A percentile compares a stretch with the other conserved stretches of the same genome.
Evolutionary conservation across 2,329 filamentous ascomycete species (phyloP).

Genomic region (Dothideomycetes sp.): DNA sequence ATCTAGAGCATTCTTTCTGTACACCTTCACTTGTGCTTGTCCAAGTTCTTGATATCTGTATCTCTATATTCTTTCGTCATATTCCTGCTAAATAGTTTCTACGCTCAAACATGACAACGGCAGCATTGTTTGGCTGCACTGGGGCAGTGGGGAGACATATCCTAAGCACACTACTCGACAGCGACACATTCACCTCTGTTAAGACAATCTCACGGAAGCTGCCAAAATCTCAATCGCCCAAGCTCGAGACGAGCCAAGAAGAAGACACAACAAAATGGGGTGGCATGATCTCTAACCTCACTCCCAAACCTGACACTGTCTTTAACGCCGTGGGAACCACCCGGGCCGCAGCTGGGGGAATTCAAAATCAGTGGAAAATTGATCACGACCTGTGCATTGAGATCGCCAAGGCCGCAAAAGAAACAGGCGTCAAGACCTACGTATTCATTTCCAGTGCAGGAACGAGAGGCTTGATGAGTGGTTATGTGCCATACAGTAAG

Average conservation of each 20-base stretch:
- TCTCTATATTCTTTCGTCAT: no score
- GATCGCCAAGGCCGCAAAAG: conserved; percentile 24
- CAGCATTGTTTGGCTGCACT: conserved; percentile 13
- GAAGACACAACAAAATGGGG: conserved; percentile 11
- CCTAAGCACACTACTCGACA: conserved; percentile 9
- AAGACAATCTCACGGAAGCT: conserved; percentile 13
- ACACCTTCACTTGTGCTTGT: no score
- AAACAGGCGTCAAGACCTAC: conserved; percentile 24
- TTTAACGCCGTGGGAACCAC: conserved; percentile 24
- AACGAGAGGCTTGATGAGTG: conserved; percentile 18
- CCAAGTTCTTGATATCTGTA: no score
- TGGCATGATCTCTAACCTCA: conserved; percentile 6
- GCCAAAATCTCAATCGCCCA: no score
- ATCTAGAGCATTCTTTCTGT: no score
- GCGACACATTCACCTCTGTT: conserved; percentile 7
- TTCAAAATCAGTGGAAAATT: conserved; percentile 26
- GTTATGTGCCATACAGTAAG: conserved; percentile 23
- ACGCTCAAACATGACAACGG: conserved; percentile 13
- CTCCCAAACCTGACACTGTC: conserved; percentile 10
- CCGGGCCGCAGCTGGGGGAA: conserved; percentile 19
- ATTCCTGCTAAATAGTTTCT: no score
- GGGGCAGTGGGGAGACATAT: conserved; percentile 13
- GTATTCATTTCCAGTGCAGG: conserved; percentile 25
- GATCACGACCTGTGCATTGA: conserved; percentile 27
- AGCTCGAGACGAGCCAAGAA: conserved; percentile 11